Evolutionary conservation across 805 yeast species (phyloP).

Genomic region (Saturnispora halmiae): DNA sequence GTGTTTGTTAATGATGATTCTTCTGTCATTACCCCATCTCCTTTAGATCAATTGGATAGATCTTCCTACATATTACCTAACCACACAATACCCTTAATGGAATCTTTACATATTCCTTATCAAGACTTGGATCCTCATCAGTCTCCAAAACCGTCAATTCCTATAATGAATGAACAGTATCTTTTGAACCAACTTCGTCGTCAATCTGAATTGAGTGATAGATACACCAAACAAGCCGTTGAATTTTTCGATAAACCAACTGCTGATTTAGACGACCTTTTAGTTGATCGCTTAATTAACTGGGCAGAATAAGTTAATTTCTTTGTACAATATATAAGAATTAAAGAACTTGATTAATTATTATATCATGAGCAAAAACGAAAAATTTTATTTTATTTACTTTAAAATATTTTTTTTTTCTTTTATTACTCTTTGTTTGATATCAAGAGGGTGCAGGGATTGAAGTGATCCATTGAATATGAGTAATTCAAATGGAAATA

Average conservation of each 20-base stretch:
- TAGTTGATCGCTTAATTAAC: background rate
- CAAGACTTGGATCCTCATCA: too few species aligned
- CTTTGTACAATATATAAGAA: too few species aligned
- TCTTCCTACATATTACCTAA: too few species aligned
- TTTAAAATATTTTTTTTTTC: background rate
- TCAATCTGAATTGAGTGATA: slow-evolving; percentile 1
- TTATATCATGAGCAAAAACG: background rate
- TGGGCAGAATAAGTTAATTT: slow-evolving; percentile 1
- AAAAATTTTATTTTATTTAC: background rate
- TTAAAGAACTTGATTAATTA: too few species aligned
- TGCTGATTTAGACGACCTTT: slow-evolving; percentile 1
- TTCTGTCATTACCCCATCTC: too few species aligned
- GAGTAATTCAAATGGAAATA: background rate
- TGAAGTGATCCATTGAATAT: too few species aligned
- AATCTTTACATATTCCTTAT: background rate
- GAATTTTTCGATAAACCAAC: background rate
- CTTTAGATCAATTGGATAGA: background rate
- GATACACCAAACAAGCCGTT: background rate
- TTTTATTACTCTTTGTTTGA: too few species aligned
- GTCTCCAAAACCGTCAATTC: background rate
- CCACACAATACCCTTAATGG: background rate
- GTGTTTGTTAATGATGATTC: background rate
- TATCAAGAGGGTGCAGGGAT: too few species aligned
- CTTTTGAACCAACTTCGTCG: slow-evolving; percentile 3
- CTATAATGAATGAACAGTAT: slow-evolving; percentile 2